These are phyloP conservation scores for Eucalyptus marginata DNA, from an alignment of 345 rosid species.

Conservation along the genomic window DNA sequence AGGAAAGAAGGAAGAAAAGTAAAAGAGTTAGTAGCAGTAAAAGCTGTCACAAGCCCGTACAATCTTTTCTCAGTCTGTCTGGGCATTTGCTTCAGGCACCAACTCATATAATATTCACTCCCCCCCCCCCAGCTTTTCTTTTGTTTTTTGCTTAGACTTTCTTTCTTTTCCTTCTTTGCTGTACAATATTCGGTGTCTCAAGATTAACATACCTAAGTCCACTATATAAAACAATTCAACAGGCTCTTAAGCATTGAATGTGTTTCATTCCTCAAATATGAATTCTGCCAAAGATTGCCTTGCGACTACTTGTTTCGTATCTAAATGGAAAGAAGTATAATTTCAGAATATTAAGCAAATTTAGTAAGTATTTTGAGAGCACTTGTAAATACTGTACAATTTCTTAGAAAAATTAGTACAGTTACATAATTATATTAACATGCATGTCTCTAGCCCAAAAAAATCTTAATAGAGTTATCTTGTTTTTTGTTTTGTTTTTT, in stretches of 20 bases:
- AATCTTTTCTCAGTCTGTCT: constrained; percentile 11
- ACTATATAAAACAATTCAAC: not conserved
- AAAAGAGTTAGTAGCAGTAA: constrained; percentile 14
- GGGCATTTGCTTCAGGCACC: constrained; percentile 15
- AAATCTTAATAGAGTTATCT: not conserved
- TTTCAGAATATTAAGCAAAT: not conserved
- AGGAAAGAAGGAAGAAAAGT: constrained; percentile 4
- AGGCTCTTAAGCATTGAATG: not conserved
- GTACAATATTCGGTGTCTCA: not conserved
- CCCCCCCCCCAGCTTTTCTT: not conserved
- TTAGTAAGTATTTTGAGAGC: not conserved
- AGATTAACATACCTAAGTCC: not conserved
- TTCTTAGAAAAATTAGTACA: not conserved
- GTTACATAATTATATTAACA: not conserved
- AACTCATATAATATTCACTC: not conserved
- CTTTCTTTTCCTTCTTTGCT: not conserved
- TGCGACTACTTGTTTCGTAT: not conserved
- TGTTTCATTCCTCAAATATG: not conserved
- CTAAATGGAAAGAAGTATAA: not conserved
- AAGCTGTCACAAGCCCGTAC: constrained; percentile 26
- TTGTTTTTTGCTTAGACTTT: not conserved
- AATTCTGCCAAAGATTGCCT: not conserved
- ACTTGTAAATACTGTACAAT: not conserved
- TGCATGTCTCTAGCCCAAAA: not conserved
- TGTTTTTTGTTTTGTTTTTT: constrained; percentile 1